Evolutionary conservation across 2,329 filamentous ascomycete genomes (phyloP).

Genomic region (Colletotrichum spaethianum): DNA sequence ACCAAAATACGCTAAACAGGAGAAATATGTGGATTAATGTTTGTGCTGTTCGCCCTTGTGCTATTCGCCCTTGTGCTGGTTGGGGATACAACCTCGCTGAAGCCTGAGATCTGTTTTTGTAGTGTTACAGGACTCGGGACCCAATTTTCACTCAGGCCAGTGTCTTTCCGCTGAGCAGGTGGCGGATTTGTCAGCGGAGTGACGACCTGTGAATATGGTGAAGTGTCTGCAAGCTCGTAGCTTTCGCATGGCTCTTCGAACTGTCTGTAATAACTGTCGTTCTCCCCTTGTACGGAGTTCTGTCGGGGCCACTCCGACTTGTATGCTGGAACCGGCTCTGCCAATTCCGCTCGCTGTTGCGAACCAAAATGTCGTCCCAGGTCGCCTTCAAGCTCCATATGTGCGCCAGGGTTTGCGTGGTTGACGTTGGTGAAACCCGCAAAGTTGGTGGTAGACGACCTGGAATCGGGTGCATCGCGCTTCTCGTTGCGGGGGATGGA

Average conservation of each 20-base stretch:
- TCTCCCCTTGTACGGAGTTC: conserved; percentile 33
- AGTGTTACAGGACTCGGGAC: conserved; percentile 15
- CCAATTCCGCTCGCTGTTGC: conserved; percentile 24
- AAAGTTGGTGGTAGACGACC: conserved; percentile 31
- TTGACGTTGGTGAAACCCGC: conserved; percentile 20
- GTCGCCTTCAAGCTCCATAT: conserved; percentile 38
- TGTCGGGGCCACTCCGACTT: conserved; percentile 35
- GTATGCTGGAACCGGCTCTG: conserved; percentile 28
- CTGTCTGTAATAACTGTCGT: conserved; percentile 17
- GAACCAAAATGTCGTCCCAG: not conserved
- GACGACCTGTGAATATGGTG: not conserved
- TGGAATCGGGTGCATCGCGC: conserved; percentile 36
- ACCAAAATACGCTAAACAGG: conserved; percentile 33
- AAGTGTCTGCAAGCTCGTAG: conserved; percentile 38
- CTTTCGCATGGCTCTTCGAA: conserved; percentile 20
- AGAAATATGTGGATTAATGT: conserved; percentile 3
- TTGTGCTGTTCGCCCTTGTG: not conserved
- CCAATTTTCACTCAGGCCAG: conserved; percentile 12
- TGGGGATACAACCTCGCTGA: conserved; percentile 30
- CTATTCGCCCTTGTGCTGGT: conserved; percentile 33
- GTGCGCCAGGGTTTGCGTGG: conserved; percentile 4
- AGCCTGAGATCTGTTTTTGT: conserved; percentile 10
- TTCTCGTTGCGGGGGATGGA: conserved; percentile 35
- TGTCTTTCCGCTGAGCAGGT: conserved; percentile 17
- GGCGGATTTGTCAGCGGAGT: not conserved